phyloP scores from a whole-genome alignment of 129 eudicot species.

The Pittosporum tobira region DNA sequence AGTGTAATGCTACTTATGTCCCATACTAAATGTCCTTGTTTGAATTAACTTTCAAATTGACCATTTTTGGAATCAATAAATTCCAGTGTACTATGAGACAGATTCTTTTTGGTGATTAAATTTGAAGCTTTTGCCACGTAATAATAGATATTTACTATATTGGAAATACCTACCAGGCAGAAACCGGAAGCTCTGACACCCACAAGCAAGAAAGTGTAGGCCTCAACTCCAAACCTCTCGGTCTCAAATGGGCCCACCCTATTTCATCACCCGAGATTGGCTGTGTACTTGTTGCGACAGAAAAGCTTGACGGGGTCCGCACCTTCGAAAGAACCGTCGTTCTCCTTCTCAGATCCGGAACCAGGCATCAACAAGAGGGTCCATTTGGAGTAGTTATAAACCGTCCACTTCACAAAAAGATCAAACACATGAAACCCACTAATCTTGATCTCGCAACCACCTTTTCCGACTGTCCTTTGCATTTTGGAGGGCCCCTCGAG shows the following conservation, averaged over 20 bases:
- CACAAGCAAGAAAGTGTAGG: slow-evolving; percentile 38
- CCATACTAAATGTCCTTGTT: no score
- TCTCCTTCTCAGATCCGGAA: slow-evolving; percentile 76
- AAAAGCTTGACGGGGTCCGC: slow-evolving; percentile 76
- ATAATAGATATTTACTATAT: neutral
- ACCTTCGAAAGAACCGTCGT: slow-evolving; percentile 83
- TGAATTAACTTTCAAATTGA: no score
- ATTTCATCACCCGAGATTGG: slow-evolving; percentile 79
- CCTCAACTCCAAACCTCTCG: slow-evolving; percentile 42
- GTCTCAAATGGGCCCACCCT: slow-evolving; percentile 94
- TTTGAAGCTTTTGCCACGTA: neutral
- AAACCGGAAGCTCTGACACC: slow-evolving; percentile 25
- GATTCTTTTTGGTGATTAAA: neutral
- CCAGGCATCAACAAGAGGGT: slow-evolving; percentile 69
- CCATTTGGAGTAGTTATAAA: slow-evolving; percentile 82
- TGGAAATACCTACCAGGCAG: slow-evolving; percentile 28
- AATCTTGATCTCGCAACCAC: slow-evolving; percentile 71
- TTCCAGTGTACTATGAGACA: no score
- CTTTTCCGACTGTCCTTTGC: slow-evolving; percentile 72
- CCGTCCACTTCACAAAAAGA: slow-evolving; percentile 67
- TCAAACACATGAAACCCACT: slow-evolving; percentile 77
- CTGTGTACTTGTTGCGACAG: slow-evolving; percentile 88
- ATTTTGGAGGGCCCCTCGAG: slow-evolving; percentile 88
- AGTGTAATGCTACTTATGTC: no score
- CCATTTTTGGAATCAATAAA: no score